Base-by-base conservation (phyloP, 202 grass and related monocot species). In the Cymbopogon flexuosus region DNA sequence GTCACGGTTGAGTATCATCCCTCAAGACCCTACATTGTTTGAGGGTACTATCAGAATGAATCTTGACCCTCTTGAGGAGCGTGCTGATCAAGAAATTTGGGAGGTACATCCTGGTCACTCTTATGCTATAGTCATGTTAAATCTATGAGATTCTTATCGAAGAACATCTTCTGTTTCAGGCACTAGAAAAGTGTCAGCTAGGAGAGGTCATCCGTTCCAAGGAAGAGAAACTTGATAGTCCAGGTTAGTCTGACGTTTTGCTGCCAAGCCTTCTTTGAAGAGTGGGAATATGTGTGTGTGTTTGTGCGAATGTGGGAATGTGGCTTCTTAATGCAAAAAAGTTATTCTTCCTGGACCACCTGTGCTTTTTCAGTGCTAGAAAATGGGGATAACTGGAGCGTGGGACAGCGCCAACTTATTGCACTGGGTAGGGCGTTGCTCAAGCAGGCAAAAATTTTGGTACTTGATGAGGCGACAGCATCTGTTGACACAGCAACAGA, bases 331-430 rank as follows among this genome's bases (percentile, higher is more conserved):
- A 70, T 47, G 13, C 13, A 7, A 54, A 61, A 70, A 85, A 70
- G 2, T 51, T 56, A 56, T 73, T 70, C 45, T 68, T 54, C 35
- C 65, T 71, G 56, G 23, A 40, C 21, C 18, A n/a, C 18, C n/a
- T 52, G 47, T 89, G 31, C 31, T 67, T 74, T 68, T 91, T 39
- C 83, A 99, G 96, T 99, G 56, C 42, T 95, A 69, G 96, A 99
- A 88, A 99, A 99, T 72, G 96, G 96, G 54, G 96, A 99, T 65
- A 99, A 99, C 87, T 99, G 96, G 96, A 99, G 96, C 66, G 96
- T 99, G 41, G 96, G 96, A 47, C 96, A 99, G 57, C 87, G 96
- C 12, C 96, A 99, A 45, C 96, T 99, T 84, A 90, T 99, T 79
- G 91, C 96, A 36, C 15, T 99, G 31, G 96, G 96, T 15, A 89